phyloP scores from a whole-genome alignment of 2,329 filamentous ascomycete genomes.

The Calonectria fujianensis region DNA sequence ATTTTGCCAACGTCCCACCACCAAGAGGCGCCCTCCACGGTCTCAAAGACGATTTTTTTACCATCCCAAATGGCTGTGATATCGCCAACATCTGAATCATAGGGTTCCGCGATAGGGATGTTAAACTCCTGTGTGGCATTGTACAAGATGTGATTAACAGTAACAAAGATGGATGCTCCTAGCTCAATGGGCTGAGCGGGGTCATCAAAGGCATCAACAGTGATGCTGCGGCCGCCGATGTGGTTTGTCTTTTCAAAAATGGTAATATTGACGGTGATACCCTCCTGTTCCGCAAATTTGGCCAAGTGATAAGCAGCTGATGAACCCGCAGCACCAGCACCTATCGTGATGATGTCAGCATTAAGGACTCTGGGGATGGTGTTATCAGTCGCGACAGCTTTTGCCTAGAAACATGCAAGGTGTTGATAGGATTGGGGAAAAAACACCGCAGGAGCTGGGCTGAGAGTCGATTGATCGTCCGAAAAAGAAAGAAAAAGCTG shows the following conservation, averaged over 20 bases:
- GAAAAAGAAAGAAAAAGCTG: background rate
- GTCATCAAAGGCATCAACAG: constrained; percentile 84
- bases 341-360: constrained; percentile 65
- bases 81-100: constrained; percentile 69
- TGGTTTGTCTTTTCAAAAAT: constrained; percentile 87
- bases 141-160: constrained; percentile 87
- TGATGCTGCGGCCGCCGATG: constrained; percentile 91
- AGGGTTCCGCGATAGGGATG: constrained; percentile 73
- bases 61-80: constrained; percentile 91
- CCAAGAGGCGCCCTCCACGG: constrained; percentile 74
- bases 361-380: background rate
- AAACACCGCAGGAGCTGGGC: background rate
- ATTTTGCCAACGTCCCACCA: constrained; percentile 90
- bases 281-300: constrained; percentile 79
- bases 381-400: background rate
- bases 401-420: background rate
- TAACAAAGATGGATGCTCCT: constrained; percentile 93
- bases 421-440: background rate
- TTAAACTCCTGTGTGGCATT: constrained; percentile 83
- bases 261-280: constrained; percentile 83
- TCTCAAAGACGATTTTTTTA: constrained; percentile 80
- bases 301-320: constrained; percentile 90
- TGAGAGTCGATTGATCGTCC: background rate
- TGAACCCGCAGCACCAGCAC: constrained; percentile 91
- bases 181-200: constrained; percentile 84